A percentile compares a stretch with the other conserved stretches of the same genome.
Conservation (phyloP, 2,329 filamentous ascomycete species). For the Calonectria fujianensis region DNA sequence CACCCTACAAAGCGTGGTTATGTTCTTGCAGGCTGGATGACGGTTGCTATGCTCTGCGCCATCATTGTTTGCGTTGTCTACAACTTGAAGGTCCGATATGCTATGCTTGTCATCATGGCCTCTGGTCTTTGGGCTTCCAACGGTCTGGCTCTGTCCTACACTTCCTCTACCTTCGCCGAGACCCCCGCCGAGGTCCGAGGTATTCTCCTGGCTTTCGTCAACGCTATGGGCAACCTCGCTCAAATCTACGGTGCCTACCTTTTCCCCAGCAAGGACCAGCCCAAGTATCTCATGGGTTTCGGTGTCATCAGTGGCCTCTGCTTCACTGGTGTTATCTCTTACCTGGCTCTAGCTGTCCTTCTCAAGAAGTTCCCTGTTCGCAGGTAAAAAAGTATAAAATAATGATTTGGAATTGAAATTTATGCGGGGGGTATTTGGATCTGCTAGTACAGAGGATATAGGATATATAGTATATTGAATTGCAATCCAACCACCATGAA, state of each 20-base stretch:
- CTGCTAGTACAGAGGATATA: not conserved
- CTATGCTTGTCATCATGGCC: constrained; percentile 73
- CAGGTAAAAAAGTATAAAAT: constrained; percentile 16
- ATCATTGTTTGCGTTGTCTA: constrained; percentile 69
- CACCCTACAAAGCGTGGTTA: constrained; percentile 54
- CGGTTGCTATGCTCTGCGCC: constrained; percentile 45
- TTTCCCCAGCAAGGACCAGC: constrained; percentile 68
- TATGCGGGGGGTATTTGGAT: constrained; percentile 12
- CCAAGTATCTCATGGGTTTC: constrained; percentile 70
- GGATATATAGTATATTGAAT: constrained; percentile 13
- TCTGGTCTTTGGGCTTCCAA: constrained; percentile 73
- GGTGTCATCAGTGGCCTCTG: constrained; percentile 51
- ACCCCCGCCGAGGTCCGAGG: constrained; percentile 69
- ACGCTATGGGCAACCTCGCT: constrained; percentile 73
- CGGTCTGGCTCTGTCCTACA: constrained; percentile 70
- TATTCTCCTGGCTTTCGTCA: constrained; percentile 70
- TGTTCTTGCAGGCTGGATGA: constrained; percentile 40
- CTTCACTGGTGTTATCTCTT: constrained; percentile 40
- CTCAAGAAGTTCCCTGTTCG: constrained; percentile 37
- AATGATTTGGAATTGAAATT: constrained; percentile 21
- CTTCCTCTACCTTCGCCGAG: constrained; percentile 69
- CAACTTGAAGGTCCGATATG: constrained; percentile 71
- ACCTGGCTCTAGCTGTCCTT: constrained; percentile 37
- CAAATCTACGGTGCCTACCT: constrained; percentile 74
- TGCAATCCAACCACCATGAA: constrained; percentile 9